Evolutionary conservation across 2,329 filamentous ascomycete genomes (phyloP).

Genomic region (Exserohilum turcica): DNA sequence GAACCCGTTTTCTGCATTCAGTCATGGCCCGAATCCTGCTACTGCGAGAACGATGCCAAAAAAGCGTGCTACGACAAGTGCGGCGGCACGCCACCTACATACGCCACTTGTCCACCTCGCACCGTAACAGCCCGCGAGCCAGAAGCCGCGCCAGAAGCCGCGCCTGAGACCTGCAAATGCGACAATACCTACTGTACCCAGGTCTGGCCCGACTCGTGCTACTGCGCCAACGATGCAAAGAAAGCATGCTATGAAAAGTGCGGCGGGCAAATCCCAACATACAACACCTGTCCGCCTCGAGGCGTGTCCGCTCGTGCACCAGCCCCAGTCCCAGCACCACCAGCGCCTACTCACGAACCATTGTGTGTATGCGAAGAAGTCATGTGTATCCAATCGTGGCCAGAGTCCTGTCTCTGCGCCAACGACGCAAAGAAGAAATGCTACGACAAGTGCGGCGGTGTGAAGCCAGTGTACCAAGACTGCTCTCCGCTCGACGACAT

Average conservation of each 20-base stretch:
- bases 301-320: not conserved
- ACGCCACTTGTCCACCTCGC: slow-evolving; percentile 2
- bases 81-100: slow-evolving; percentile 13
- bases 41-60: slow-evolving; percentile 33
- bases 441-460: slow-evolving; percentile 34
- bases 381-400: slow-evolving; percentile 31
- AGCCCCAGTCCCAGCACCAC: not conserved
- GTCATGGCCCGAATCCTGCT: slow-evolving; percentile 35
- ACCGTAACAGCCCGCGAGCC: not conserved
- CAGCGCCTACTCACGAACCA: not conserved
- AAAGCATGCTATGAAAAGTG: slow-evolving; percentile 36
- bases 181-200: slow-evolving; percentile 24
- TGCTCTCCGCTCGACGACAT: not conserved
- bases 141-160: not conserved
- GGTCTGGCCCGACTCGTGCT: slow-evolving; percentile 35
- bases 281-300: slow-evolving; percentile 1
- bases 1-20: slow-evolving; percentile 25
- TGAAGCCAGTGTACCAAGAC: slow-evolving; percentile 5
- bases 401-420: slow-evolving; percentile 36
- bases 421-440: slow-evolving; percentile 24
- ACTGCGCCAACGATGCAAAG: slow-evolving; percentile 33
- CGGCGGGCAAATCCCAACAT: slow-evolving; percentile 13
- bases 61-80: slow-evolving; percentile 36
- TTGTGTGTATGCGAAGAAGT: slow-evolving; percentile 29
- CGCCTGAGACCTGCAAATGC: slow-evolving; percentile 22